Base-by-base conservation (phyloP, 768 basidiomycete genomes). In the Boletus coccyginus region DNA sequence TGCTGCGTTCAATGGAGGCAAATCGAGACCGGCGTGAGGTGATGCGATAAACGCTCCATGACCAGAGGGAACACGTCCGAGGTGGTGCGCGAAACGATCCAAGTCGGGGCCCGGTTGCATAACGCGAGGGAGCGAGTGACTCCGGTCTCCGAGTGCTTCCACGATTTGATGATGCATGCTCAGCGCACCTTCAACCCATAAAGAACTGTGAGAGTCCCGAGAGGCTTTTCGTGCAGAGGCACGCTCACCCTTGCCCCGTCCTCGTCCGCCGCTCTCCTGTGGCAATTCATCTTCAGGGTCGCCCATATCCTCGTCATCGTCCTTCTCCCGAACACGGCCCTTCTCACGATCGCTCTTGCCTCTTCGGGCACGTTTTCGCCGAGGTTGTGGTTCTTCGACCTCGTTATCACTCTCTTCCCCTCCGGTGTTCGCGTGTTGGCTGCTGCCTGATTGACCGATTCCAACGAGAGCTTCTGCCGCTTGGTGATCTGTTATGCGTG, bases 381-480 rank as follows among this genome's bases (percentile, higher is more conserved):
- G 79, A 36, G 86, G 85, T 59, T 81, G 79, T 13, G 64, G 71
- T 39, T 80, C 81, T 17, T 73, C 72, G 17, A 66, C 41, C 35
- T 71, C 70, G 36, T 65, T 67, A 54, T 81, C 80, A 52, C 81
- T 78, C 32, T 73, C 77, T 39, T 73, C 79, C 8, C 70, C 70
- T 55, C 67, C 70, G 5, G 72, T 73, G 50, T 73, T 72, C 31
- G 68, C 64, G 33, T 70, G 71, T 53, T 69, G 72, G 29, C 70
- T 69, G 39, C 71, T 65, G 57, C 72, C 72, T 17, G 67, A 70
- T 50, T 90, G 82, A 32, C 90, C 88, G 35, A 94, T 90, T 46
- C 89, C 86, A 43, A 93, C 91, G 43, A 94, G 84, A 4, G 90
- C 87, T 73, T 94, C 92, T 12, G 92, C 92, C 2, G 92, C 92